These are phyloP conservation scores for Kregervanrija delftensis DNA, from an alignment of 805 yeast species.

Conservation along the genomic window DNA sequence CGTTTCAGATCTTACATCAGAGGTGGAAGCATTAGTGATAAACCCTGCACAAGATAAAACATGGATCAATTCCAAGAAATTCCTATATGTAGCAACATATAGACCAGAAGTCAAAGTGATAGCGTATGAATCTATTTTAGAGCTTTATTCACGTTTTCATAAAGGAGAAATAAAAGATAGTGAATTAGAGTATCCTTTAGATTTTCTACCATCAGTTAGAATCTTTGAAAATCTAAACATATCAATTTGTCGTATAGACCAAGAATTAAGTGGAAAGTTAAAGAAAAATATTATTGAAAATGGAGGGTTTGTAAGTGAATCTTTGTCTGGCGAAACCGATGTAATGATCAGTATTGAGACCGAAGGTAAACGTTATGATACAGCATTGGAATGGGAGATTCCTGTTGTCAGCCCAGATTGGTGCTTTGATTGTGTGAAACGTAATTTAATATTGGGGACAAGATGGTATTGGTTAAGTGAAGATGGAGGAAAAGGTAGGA, in stretches of 20 bases:
- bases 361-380: slow-evolving; percentile 47
- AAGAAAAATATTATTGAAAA: slow-evolving; percentile 28
- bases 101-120: slow-evolving; percentile 56
- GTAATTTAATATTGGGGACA: slow-evolving; percentile 36
- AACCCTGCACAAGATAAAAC: slow-evolving; percentile 14
- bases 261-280: slow-evolving; percentile 20
- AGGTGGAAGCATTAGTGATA: slow-evolving; percentile 19
- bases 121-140: slow-evolving; percentile 37
- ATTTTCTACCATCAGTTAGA: slow-evolving; percentile 21
- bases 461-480: slow-evolving; percentile 31
- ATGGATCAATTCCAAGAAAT: slow-evolving; percentile 44
- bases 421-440: slow-evolving; percentile 38
- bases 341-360: slow-evolving; percentile 44
- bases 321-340: slow-evolving; percentile 37
- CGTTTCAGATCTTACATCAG: slow-evolving; percentile 22
- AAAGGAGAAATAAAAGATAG: slow-evolving; percentile 32
- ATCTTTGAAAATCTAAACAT: slow-evolving; percentile 38
- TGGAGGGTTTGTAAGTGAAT: slow-evolving; percentile 46
- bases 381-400: slow-evolving; percentile 47
- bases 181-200: slow-evolving; percentile 1
- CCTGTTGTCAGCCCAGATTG: slow-evolving; percentile 50
- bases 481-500: slow-evolving; percentile 17
- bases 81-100: slow-evolving; percentile 38
- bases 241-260: slow-evolving; percentile 29
- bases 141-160: slow-evolving; percentile 47